These are phyloP conservation scores for Penicillium canariense DNA, from an alignment of 495 filamentous ascomycete genomes.

Conservation along the genomic window DNA sequence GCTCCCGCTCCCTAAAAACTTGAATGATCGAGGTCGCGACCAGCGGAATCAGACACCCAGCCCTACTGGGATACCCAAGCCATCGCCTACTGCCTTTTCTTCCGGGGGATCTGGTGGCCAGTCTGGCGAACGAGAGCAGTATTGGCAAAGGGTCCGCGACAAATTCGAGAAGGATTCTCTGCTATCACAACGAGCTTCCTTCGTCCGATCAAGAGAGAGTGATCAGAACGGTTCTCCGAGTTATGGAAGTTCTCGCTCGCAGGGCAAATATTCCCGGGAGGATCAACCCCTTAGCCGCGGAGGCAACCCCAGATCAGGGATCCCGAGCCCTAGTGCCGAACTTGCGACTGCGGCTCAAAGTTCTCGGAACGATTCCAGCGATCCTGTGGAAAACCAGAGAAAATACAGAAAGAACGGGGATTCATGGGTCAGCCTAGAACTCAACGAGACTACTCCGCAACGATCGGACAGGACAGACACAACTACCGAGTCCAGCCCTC, in stretches of 20 bases:
- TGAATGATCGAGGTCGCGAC: conserved; percentile 20
- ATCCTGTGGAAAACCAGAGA: conserved; percentile 12
- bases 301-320: conserved; percentile 28
- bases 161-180: conserved; percentile 33
- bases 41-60: conserved; percentile 20
- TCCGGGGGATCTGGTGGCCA: conserved; percentile 16
- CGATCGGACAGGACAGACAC: conserved; percentile 22
- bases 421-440: conserved; percentile 22
- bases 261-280: conserved; percentile 7
- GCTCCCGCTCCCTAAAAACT: conserved; percentile 32
- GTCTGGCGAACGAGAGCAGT: conserved; percentile 26
- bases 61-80: conserved; percentile 23
- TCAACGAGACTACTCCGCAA: conserved; percentile 16
- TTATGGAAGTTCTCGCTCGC: background rate
- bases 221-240: conserved; percentile 17
- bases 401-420: conserved; percentile 28
- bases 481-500: conserved; percentile 29
- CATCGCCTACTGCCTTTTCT: conserved; percentile 11
- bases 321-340: conserved; percentile 26
- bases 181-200: conserved; percentile 12
- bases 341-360: conserved; percentile 10
- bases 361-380: background rate
- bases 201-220: conserved; percentile 22
- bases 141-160: conserved; percentile 33
- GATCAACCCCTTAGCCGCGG: conserved; percentile 22